Evolutionary conservation across 192 early-diverging fungal species (phyloP), one percentile per base, ranked within the genome.

Genomic region (Glomus cerebriforme): DNA sequence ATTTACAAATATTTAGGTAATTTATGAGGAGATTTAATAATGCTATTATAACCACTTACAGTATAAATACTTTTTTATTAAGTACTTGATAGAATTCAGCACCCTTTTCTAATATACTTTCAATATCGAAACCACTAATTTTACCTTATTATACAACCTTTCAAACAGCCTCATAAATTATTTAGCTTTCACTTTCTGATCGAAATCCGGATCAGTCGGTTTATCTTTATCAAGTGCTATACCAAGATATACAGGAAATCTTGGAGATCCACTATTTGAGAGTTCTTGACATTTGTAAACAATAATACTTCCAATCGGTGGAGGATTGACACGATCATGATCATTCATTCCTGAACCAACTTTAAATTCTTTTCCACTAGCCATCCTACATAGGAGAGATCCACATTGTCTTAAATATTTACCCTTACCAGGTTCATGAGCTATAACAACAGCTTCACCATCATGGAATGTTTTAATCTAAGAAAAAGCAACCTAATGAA

Each of bases 391-490:
- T 65, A 87, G 81, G 26, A 93, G 82, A 59, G 89, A 84, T 24
- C 92, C 92, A 73, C 83, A 87, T 27, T 86, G 84, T 39, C 81
- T 84, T 17, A 79, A 82, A 78, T 92, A 73, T 78, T 86, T 90
- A 13, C 91, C 92, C 9, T 83, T 88, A 22, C 84, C 84, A n/a
- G 86, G 87, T 73, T 90, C 86, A 69, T 88, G 49, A 1, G 83
- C 91, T 24, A 86, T 79, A 12, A 94, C 88, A n/a, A 85, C 70
- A 1, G 92, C 92, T 66, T 94, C 92, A 13, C 89, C 92, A 73
- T 94, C 92, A 81, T 87, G 89, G 54, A 93, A 93, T 13, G 79
- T 86, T 79, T 94, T 94, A 80, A 93, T 87, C 81, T 93, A 93
- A 60, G 90, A 83, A 15, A 92, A 75, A 24, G 87, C 90, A 26